Evolutionary conservation across 352 stramenopile species (phyloP).

Genomic region (Saprolegnia parasitica): DNA sequence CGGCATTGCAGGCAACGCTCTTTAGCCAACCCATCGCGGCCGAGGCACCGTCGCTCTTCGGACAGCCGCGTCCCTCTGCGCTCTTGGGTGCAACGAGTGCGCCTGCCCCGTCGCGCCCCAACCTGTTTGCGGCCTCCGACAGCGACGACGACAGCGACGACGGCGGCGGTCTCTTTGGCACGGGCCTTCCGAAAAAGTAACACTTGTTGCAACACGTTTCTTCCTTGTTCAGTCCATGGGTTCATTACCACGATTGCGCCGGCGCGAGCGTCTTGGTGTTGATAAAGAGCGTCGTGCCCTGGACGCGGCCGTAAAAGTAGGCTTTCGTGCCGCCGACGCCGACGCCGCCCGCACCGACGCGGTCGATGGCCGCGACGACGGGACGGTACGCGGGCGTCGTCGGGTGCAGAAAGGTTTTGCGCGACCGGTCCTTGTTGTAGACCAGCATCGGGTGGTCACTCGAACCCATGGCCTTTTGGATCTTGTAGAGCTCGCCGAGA

Average conservation of each 20-base stretch:
- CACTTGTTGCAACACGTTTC: neutral
- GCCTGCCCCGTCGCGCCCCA: conserved; percentile 42
- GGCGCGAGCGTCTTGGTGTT: conserved; percentile 77
- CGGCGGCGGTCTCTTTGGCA: conserved; percentile 72
- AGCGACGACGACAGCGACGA: conserved; percentile 72
- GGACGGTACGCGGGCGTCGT: conserved; percentile 61
- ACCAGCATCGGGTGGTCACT: conserved; percentile 77
- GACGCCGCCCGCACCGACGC: conserved; percentile 48
- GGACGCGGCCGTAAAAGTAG: conserved; percentile 84
- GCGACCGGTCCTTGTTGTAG: conserved; percentile 82
- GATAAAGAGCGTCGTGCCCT: conserved; percentile 82
- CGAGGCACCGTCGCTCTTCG: neutral
- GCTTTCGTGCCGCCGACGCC: conserved; percentile 69
- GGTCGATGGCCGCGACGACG: conserved; percentile 56
- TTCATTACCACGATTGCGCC: conserved; percentile 67
- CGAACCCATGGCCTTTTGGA: conserved; percentile 72
- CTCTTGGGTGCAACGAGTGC: neutral
- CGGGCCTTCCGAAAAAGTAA: conserved; percentile 47
- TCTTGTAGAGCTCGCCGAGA: conserved; percentile 87
- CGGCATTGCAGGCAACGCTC: neutral
- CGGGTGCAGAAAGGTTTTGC: conserved; percentile 84
- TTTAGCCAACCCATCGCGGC: neutral
- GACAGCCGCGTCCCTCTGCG: neutral
- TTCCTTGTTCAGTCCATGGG: too few species aligned
- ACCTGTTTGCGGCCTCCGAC: conserved; percentile 56